These are phyloP conservation scores for Annona squamosa DNA, from an alignment of 164 flowering plant species.

Conservation along the genomic window DNA sequence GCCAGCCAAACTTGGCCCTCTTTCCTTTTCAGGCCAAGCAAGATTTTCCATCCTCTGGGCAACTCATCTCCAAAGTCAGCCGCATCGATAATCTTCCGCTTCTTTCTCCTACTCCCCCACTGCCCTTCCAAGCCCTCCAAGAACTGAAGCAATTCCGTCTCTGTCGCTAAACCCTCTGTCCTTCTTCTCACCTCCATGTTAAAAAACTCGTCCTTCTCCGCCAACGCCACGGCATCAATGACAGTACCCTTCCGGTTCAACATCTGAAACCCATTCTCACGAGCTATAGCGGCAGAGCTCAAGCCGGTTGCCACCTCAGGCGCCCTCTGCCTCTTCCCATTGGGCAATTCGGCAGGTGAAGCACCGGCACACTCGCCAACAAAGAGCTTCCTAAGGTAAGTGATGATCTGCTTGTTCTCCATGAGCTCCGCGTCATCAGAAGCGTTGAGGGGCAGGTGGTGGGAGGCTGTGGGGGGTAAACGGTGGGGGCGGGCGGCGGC, in stretches of 20 bases:
- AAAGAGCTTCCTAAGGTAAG: conserved; percentile 17
- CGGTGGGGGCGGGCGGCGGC: conserved; percentile 12
- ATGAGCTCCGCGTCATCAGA: conserved; percentile 26
- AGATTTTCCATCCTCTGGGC: conserved; percentile 75
- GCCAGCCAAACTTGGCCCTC: conserved; percentile 40
- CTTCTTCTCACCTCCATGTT: conserved; percentile 46
- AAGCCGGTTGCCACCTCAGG: not conserved
- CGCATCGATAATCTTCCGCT: conserved; percentile 74
- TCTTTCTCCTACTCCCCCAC: conserved; percentile 71
- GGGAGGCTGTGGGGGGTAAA: conserved; percentile 9
- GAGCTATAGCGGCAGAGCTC: conserved; percentile 1
- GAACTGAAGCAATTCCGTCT: conserved; percentile 47
- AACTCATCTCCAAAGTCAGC: conserved; percentile 43
- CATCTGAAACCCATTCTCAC: conserved; percentile 22
- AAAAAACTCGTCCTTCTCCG: conserved; percentile 37
- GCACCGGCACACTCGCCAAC: not conserved
- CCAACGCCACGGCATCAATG: conserved; percentile 44
- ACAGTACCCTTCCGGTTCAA: conserved; percentile 37
- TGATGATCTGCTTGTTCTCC: conserved; percentile 43
- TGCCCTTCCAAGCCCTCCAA: conserved; percentile 46
- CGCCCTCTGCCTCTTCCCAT: not conserved
- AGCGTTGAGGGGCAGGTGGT: not conserved
- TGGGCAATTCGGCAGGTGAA: not conserved
- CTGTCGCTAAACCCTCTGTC: conserved; percentile 44
- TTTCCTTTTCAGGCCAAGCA: conserved; percentile 50